Evolutionary conservation across 352 stramenopile genomes (phyloP), one percentile per base, ranked within the genome.

Genomic region (Globisporangium carolinianum): DNA sequence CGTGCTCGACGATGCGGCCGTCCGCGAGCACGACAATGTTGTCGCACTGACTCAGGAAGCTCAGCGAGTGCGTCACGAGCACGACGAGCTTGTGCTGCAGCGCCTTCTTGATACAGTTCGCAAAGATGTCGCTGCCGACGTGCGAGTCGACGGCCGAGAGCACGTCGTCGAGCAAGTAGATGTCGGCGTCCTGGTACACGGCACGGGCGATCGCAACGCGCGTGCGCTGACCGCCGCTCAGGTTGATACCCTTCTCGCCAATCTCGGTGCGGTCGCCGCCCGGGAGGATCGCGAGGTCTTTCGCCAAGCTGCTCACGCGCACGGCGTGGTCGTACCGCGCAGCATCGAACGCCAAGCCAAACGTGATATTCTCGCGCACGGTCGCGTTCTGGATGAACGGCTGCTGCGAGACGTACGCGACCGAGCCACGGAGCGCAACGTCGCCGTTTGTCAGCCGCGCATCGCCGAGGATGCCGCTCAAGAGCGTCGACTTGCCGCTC

Each of bases 201-300:
- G 91, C 93, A 24, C 97, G 82, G 39, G 97, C 97, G 4, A 99
- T 74, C 9, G 87, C 85, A 8, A 98, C 86, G 55, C 95, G 83
- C 39, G 79, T 87, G 56, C 97, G 97, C 73, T 99, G 96, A 5
- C 97, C 97, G 12, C 97, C 97, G 39, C 78, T 97, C 5, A 99
- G 71, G 66, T 98, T 99, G 48, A 99, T 96, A 1, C 97, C 97
- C 61, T 97, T 97, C 75, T 99, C 96, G 7, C 97, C 97, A 51
- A 99, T 99, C 71, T 99, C 96, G 0, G 96, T 99, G 61, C 71
- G 58, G 68, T 99, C 97, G 15, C 96, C 96, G 35, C 82, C 82
- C 5, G 94, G 85, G 37, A 98, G 68, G 46, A 97, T 80, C 46
- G 72, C 69, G 35, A 98, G 63, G 62, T 98, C 96, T 52, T 91